Evolutionary conservation across 306 rosid genomes (phyloP).

Genomic region (Glycine tomentella): DNA sequence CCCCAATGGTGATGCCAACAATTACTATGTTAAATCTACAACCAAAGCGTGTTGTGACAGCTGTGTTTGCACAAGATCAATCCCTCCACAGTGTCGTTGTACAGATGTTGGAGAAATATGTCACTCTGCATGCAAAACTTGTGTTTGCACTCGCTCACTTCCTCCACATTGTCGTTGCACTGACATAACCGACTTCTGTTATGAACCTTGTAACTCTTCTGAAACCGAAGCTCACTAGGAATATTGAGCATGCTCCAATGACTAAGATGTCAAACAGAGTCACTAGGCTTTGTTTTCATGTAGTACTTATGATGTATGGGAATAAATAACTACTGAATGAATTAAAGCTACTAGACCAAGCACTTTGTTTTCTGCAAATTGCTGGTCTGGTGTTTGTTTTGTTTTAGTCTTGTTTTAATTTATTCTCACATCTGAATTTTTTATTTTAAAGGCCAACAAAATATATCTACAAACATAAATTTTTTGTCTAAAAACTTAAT

Average conservation of each 20-base stretch:
- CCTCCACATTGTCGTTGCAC: background rate
- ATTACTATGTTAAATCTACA: no score
- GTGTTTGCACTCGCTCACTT: background rate
- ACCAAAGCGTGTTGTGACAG: slow-evolving; percentile 13
- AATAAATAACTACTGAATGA: no score
- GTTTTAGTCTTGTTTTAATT: no score
- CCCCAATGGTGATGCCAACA: background rate
- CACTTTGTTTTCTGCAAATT: background rate
- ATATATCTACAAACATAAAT: no score
- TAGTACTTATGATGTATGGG: background rate
- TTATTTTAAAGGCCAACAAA: no score
- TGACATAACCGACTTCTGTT: background rate
- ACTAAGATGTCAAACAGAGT: no score
- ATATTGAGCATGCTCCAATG: no score
- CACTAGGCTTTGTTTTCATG: background rate
- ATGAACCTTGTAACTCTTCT: background rate
- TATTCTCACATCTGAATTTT: no score
- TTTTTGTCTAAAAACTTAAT: no score
- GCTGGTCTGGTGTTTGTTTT: no score
- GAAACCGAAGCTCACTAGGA: no score
- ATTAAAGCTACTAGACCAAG: background rate
- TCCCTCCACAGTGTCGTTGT: slow-evolving; percentile 1
- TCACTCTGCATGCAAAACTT: background rate
- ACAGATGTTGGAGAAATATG: background rate
- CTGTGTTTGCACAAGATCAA: background rate